Conservation (phyloP, 1,284 basidiomycete genomes). For the Malassezia japonica region DNA sequence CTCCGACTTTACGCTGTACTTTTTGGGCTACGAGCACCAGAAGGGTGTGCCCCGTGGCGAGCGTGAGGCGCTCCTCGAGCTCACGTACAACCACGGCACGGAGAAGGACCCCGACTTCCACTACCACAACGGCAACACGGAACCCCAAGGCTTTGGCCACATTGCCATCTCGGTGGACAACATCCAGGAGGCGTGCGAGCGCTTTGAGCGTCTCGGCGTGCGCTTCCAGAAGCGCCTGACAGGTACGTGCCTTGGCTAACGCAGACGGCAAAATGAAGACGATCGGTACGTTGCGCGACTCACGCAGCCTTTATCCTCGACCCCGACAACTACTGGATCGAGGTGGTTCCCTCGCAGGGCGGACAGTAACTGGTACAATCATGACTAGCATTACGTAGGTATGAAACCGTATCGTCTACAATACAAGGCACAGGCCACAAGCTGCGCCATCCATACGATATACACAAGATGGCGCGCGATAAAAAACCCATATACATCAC, state of each 20-base stretch:
- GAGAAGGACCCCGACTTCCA: conserved; percentile 34
- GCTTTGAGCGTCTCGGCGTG: conserved; percentile 73
- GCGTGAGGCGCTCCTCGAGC: conserved; percentile 55
- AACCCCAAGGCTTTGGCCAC: conserved; percentile 47
- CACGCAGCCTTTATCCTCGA: conserved; percentile 67
- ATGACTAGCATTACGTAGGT: too few relatives aligned
- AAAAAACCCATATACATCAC: too few relatives aligned
- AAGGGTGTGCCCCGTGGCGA: conserved; percentile 53
- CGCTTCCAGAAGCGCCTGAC: conserved; percentile 76
- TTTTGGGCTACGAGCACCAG: conserved; percentile 66
- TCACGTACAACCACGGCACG: conserved; percentile 43
- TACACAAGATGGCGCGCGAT: too few relatives aligned
- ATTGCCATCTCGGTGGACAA: conserved; percentile 77
- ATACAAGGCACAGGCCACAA: background rate
- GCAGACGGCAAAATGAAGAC: conserved; percentile 69
- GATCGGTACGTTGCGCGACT: conserved; percentile 52
- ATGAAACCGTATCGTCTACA: background rate
- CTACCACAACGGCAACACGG: conserved; percentile 45
- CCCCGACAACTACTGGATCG: conserved; percentile 57
- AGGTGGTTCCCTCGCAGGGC: conserved; percentile 52
- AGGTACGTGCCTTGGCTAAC: conserved; percentile 6
- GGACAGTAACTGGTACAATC: too few relatives aligned
- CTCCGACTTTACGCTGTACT: conserved; percentile 59
- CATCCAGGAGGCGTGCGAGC: conserved; percentile 69
- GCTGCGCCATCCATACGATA: conserved; percentile 1